phyloP scores from a whole-genome alignment of 495 filamentous ascomycete genomes.

The Aspergillus avenaceus region DNA sequence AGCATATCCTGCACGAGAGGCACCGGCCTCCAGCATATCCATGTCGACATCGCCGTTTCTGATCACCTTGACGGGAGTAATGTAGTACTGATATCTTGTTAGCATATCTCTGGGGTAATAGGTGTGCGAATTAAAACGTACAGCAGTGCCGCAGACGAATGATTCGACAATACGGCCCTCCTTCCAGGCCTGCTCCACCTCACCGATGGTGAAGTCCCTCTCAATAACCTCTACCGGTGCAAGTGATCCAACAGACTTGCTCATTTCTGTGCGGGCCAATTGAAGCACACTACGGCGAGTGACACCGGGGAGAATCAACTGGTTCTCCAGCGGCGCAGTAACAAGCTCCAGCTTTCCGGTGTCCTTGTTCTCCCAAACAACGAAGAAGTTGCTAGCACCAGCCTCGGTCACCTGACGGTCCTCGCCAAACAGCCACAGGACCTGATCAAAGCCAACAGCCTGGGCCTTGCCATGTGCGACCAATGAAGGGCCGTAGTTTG shows the following conservation, averaged over 20 bases:
- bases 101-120: neutral
- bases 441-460: conserved; percentile 71
- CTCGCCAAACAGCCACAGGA: conserved; percentile 84
- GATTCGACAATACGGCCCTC: conserved; percentile 80
- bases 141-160: conserved; percentile 84
- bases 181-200: conserved; percentile 65
- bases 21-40: conserved; percentile 56
- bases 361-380: conserved; percentile 69
- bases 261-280: conserved; percentile 60
- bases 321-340: conserved; percentile 75
- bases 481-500: conserved; percentile 84
- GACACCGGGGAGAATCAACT: conserved; percentile 80
- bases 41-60: conserved; percentile 68
- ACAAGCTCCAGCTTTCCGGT: conserved; percentile 66
- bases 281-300: conserved; percentile 74
- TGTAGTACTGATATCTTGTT: conserved; percentile 59
- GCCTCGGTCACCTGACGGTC: conserved; percentile 80
- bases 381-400: conserved; percentile 90
- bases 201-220: conserved; percentile 72
- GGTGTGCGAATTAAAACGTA: conserved; percentile 37
- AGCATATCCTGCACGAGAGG: conserved; percentile 62
- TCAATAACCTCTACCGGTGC: conserved; percentile 71
- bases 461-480: conserved; percentile 70
- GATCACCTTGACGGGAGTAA: conserved; percentile 70
- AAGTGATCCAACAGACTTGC: conserved; percentile 30